Evolutionary conservation across 1,284 basidiomycete genomes (phyloP), one percentile per base, ranked within the genome.

Genomic region (Ceratobasidium sp.): DNA sequence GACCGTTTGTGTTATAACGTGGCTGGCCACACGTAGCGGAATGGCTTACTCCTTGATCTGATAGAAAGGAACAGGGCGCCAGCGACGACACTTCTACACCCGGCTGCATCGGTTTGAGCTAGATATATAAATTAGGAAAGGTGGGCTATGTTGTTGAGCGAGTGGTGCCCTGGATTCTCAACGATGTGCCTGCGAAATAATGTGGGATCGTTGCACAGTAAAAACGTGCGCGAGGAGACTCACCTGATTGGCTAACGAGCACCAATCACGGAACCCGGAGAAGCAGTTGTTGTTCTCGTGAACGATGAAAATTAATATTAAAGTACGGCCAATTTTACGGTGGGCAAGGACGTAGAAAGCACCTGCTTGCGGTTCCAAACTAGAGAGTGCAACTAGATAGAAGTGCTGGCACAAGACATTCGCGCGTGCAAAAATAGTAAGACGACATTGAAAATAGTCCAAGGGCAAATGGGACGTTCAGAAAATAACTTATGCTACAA

Each of bases 201-300:
- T 40, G 34, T 22, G 57, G 34, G 57, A 61, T 61, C 19, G 17
- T 19, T 40, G 13, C 34, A n/a, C 34, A 9, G 57, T 32, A 61
- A 40, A 44, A 67, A 67, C 46, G 65, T 51, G 49, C 44, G 65
- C n/a, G 46, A 34, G n/a, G 17, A 34, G 32, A 51, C 44, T 52
- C 49, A 67, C 65, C 44, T 67, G 65, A 67, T 67, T 67, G 65
- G 65, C 46, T 34, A 34, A 4, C 9, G 32, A 22, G 3, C n/a
- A 43, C 43, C 61, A 44, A 64, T 44, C n/a, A 22, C 37, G 43
- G 61, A 64, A 44, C 43, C 17, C 19, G 40, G 40, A 11, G 40
- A 43, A 11, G 9, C 9, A 9, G 37, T 40, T 40, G 37, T 9
- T 43, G 40, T 43, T 43, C 40, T 43, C 9, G 40, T 11, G 40